Evolutionary conservation across 2,329 filamentous ascomycete genomes (phyloP).

Genomic region (Thielaviopsis ethacetica): DNA sequence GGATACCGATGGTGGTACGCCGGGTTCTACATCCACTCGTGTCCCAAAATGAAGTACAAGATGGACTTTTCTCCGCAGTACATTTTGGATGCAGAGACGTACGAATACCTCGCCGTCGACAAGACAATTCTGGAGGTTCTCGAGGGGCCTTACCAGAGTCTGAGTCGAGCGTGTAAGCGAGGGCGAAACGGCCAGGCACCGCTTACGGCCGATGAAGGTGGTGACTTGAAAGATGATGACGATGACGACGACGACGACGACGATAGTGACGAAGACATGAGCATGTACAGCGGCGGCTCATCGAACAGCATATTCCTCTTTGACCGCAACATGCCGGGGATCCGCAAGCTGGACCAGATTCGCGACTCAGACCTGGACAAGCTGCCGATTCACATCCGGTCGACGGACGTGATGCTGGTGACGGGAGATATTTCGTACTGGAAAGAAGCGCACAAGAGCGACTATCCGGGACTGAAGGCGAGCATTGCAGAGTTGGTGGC

Average conservation of each 20-base stretch:
- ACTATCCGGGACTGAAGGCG: constrained; percentile 38
- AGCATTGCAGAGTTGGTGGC: constrained; percentile 52
- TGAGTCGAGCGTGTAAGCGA: neutral
- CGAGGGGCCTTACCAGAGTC: neutral
- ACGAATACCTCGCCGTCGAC: constrained; percentile 45
- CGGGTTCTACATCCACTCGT: constrained; percentile 68
- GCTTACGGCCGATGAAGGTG: constrained; percentile 16
- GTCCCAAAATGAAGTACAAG: constrained; percentile 75
- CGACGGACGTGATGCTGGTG: constrained; percentile 22
- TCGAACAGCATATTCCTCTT: constrained; percentile 29
- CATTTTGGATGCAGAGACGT: constrained; percentile 51
- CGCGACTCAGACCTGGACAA: constrained; percentile 38
- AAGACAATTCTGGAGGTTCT: constrained; percentile 13
- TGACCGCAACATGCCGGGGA: constrained; percentile 48
- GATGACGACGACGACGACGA: constrained; percentile 8
- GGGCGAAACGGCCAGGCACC: neutral
- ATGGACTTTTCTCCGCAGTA: constrained; percentile 61
- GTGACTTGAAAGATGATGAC: constrained; percentile 13
- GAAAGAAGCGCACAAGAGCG: constrained; percentile 33
- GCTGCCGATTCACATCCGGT: constrained; percentile 36
- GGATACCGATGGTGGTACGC: constrained; percentile 66
- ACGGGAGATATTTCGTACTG: constrained; percentile 41
- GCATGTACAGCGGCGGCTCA: neutral
- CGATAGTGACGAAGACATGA: constrained; percentile 8
- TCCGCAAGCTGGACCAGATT: constrained; percentile 39